phyloP scores from a whole-genome alignment of 2,329 filamentous ascomycete genomes.

The Fusarium sp. region DNA sequence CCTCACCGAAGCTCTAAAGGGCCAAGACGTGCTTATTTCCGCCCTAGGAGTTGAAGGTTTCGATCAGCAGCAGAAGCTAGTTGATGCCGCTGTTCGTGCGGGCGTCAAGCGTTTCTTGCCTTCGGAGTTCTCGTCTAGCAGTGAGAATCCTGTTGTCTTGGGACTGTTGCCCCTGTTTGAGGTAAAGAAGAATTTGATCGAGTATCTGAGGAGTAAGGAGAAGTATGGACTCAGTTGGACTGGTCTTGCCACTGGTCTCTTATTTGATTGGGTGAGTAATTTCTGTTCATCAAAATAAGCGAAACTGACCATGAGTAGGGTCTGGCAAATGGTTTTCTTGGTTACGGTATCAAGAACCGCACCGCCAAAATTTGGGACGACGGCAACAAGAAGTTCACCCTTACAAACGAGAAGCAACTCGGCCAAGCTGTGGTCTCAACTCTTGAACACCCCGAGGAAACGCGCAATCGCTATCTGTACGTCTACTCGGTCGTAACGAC shows the following conservation, averaged over 20 bases:
- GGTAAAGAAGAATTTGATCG: background rate
- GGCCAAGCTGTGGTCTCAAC: background rate
- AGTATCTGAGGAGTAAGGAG: constrained; percentile 1
- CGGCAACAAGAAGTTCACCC: background rate
- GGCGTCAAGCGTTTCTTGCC: background rate
- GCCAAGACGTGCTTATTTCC: constrained; percentile 1
- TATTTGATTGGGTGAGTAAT: constrained; percentile 2
- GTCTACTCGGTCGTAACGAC: background rate
- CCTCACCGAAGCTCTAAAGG: background rate
- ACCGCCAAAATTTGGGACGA: constrained; percentile 4
- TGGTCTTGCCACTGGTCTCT: background rate
- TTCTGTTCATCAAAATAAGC: too few relatives aligned
- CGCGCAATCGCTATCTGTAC: background rate
- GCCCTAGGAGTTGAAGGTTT: background rate
- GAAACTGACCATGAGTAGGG: background rate
- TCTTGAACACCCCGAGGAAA: background rate
- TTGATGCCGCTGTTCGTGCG: background rate
- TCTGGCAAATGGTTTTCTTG: background rate
- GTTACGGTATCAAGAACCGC: background rate
- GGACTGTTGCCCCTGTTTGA: background rate
- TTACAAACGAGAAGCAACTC: constrained; percentile 1
- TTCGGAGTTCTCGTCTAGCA: background rate
- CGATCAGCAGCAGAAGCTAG: background rate
- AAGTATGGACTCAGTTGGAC: constrained; percentile 5
- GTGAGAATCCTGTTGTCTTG: background rate